A percentile compares a stretch with the other conserved stretches of the same genome.
Conservation (phyloP, 192 early-diverging fungal species). For the Coemansia sp. region DNA sequence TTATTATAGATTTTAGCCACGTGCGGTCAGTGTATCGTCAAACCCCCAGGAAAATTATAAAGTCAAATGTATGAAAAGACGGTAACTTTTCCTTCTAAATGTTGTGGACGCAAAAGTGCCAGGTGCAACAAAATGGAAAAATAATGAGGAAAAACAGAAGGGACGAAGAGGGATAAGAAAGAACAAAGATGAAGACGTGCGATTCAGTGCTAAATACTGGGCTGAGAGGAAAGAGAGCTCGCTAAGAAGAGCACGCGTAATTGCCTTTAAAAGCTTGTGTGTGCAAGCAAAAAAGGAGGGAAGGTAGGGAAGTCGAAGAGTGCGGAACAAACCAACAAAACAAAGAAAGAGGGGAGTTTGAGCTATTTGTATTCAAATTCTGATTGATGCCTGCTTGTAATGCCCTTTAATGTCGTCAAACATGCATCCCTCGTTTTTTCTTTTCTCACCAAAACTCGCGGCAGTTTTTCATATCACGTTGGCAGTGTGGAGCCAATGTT, state of each 20-base stretch:
- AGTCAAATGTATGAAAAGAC: background rate
- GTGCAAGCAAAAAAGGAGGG: background rate
- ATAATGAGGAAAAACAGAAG: background rate
- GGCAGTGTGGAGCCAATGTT: background rate
- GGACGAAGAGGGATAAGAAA: background rate
- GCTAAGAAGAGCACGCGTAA: background rate
- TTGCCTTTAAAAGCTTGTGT: constrained; percentile 1
- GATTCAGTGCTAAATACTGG: background rate
- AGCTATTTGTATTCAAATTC: constrained; percentile 6
- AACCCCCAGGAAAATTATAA: background rate
- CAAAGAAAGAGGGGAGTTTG: background rate
- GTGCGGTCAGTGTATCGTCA: background rate
- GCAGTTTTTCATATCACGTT: background rate
- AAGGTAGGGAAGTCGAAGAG: constrained; percentile 5
- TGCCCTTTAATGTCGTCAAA: background rate
- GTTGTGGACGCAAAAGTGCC: background rate
- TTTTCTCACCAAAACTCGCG: constrained; percentile 7
- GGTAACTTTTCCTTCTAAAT: background rate
- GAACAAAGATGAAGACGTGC: background rate
- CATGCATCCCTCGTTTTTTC: background rate
- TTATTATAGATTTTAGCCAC: background rate
- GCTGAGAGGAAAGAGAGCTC: constrained; percentile 1
- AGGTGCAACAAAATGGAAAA: background rate
- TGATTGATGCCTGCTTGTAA: background rate
- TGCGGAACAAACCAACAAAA: constrained; percentile 9